Base-by-base conservation (phyloP, 2,329 filamentous ascomycete genomes). In the Monosporascus sp. region DNA sequence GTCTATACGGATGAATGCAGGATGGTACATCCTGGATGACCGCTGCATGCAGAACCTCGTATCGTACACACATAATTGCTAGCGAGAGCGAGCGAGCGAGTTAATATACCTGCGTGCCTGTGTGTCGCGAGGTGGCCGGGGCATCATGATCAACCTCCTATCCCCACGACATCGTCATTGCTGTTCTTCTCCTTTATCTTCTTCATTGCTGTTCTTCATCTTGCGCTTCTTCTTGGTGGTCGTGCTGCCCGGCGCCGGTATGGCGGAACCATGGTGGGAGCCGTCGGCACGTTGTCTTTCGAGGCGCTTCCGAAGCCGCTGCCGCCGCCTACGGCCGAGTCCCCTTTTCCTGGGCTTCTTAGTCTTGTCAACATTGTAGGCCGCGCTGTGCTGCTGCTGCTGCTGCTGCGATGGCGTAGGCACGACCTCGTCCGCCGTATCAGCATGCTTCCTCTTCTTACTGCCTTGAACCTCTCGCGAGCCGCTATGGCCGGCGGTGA, bases 81-180 rank as follows among this genome's bases (percentile, higher is more conserved):
- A 9, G 25, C 25, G 25, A 27, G 25, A 27, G 25, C 25, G 25
- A 27, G 3, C 25, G 11, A 27, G 25, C 25, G 8, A 3, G 25
- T 4, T 9, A 27, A 31, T 31, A 5, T 11, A 2, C 9, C 27
- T 11, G 9, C 27, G 3, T 11, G 27, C 9, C 27, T 7, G 15
- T 3, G 22, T 7, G 47, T 39, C 51, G 51, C 15, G 47, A 50
- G 39, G 47, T 46, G 9, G 51, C 27, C 38, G 43, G 51, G 51
- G 47, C 38, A 47, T 45, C 22, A 52, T 52, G 20, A 49, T 41
- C 46, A 37, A 8, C 25, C 7, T 31, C 43, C 18, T n/a, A n/a
- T 48, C 24, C 1, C 24, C 18, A 1, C 18, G 11, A 22, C 22
- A 7, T 31, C 24, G 6, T 15, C 24, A 37, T 37, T 22, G n/a